Base-by-base conservation (phyloP, 768 basidiomycete genomes). In the Kondoa subrosea region DNA sequence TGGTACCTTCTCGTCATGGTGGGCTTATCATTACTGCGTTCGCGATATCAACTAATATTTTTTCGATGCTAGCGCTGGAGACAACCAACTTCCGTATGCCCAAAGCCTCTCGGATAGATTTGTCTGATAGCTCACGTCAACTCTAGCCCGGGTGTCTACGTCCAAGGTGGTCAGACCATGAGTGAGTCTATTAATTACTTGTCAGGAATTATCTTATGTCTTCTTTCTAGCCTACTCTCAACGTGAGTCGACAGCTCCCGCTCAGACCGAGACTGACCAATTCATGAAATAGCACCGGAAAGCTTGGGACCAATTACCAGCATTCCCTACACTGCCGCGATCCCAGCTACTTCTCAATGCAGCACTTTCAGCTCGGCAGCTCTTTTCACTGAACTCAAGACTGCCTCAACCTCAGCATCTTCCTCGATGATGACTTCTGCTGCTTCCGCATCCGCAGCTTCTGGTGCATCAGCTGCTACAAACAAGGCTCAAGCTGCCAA, bases 1-100 rank as follows among this genome's bases (percentile, higher is more conserved):
- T 58, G 82, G 81, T 31, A 78, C 79, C 0, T 89, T 87, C 77
- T 82, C 84, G 68, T 77, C 80, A 4, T 90, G 88, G n/a, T n/a
- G n/a, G n/a, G n/a, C n/a, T n/a, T n/a, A n/a, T n/a, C n/a, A n/a
- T n/a, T n/a, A n/a, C n/a, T n/a, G n/a, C n/a, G n/a, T n/a, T n/a
- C n/a, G n/a, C n/a, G n/a, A n/a, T n/a, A n/a, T n/a, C n/a, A n/a
- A n/a, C n/a, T n/a, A n/a, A n/a, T n/a, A n/a, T n/a, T n/a, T n/a
- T n/a, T n/a, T n/a, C n/a, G n/a, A n/a, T n/a, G n/a, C n/a, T n/a
- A n/a, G n/a, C n/a, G n/a, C n/a, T n/a, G n/a, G 84, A 27, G 85
- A 87, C n/a, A 78, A 82, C 74, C 83, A 85, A 79, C 79, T 80
- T 17, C 80, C 80, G n/a, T n/a, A n/a, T n/a, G n/a, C n/a, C n/a